Evolutionary conservation across 1,284 basidiomycete genomes (phyloP).

Genomic region (Inonotus hispidus): DNA sequence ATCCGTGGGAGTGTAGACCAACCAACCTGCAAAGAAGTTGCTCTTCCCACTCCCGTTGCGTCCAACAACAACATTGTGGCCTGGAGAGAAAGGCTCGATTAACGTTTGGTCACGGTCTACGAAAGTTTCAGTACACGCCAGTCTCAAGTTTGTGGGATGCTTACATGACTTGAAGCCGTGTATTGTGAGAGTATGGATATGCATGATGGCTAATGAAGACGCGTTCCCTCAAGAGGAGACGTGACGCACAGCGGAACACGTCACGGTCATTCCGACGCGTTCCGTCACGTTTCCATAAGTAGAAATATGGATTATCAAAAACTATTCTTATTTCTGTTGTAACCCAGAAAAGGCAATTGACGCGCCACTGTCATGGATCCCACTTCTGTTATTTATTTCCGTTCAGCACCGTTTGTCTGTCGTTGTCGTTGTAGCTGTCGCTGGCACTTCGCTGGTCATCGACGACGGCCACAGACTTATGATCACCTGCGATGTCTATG

Average conservation of each 20-base stretch:
- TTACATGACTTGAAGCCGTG: constrained; percentile 96
- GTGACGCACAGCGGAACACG: background rate
- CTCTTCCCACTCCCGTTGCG: constrained; percentile 95
- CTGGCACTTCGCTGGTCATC: background rate
- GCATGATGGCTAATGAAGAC: constrained; percentile 40
- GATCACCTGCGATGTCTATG: constrained; percentile 13
- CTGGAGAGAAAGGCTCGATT: constrained; percentile 77
- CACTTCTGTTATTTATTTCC: background rate
- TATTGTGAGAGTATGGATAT: constrained; percentile 90
- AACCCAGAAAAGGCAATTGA: background rate
- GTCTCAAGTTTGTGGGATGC: constrained; percentile 21
- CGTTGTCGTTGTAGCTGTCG: background rate
- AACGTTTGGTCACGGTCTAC: constrained; percentile 77
- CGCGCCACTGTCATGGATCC: background rate
- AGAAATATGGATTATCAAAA: background rate
- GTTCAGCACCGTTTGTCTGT: background rate
- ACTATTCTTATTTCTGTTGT: background rate
- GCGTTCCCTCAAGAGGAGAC: constrained; percentile 9
- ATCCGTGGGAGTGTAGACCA: background rate
- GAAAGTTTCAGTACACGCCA: constrained; percentile 9
- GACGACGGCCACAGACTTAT: background rate
- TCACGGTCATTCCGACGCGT: background rate
- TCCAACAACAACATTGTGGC: constrained; percentile 91
- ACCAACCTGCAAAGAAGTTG: constrained; percentile 89
- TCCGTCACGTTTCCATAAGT: background rate